Conservation (phyloP, 2,329 filamentous ascomycete species). For the Chrysoporthe deuterocubensis region DNA sequence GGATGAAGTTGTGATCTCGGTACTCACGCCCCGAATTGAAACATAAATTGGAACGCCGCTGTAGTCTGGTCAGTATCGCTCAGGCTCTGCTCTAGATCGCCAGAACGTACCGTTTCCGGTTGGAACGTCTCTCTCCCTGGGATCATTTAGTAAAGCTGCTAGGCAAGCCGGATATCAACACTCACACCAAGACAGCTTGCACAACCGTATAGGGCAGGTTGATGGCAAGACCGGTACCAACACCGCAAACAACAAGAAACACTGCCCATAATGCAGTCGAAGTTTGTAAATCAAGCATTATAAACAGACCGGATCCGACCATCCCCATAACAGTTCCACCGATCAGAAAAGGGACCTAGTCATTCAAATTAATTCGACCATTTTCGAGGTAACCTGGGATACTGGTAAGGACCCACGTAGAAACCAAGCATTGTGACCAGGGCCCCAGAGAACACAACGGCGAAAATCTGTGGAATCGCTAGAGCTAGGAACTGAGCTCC, state of each 20-base stretch:
- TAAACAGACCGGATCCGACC: not conserved
- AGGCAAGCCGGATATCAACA: not conserved
- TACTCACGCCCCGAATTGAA: conserved; percentile 3
- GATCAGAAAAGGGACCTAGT: conserved; percentile 4
- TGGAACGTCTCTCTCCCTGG: not conserved
- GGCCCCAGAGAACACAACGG: not conserved
- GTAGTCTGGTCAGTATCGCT: not conserved
- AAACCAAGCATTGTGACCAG: not conserved
- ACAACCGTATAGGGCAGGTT: conserved; percentile 3
- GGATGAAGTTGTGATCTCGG: no score
- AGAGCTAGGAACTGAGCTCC: conserved; percentile 22
- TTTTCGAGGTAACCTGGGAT: not conserved
- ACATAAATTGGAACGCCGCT: conserved; percentile 5
- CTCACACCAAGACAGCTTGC: not conserved
- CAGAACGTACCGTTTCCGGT: conserved; percentile 1
- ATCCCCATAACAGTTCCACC: not conserved
- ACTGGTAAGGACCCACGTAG: not conserved
- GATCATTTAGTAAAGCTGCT: not conserved
- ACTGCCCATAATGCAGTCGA: conserved; percentile 1
- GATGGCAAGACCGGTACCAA: conserved; percentile 3
- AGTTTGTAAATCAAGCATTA: not conserved
- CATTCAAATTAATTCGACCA: not conserved
- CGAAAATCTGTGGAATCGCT: conserved; percentile 11
- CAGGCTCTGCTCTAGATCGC: not conserved
- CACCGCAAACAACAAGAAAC: conserved; percentile 1